phyloP scores from a whole-genome alignment of 805 yeast species.

The Candida sithepensis region DNA sequence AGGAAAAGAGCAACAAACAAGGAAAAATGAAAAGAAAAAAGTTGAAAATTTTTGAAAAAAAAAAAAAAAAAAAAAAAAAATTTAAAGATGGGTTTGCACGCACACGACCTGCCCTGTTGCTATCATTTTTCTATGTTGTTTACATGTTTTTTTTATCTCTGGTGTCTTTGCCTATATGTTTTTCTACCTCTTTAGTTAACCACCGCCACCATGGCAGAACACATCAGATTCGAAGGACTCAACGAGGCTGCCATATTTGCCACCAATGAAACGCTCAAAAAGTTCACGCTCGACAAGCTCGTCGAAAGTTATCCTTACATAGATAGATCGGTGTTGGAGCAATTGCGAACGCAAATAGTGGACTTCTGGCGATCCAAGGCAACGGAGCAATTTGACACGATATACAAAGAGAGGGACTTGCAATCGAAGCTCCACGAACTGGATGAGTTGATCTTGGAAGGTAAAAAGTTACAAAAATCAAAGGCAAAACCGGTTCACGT shows the following conservation, averaged over 20 bases:
- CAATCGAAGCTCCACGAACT: constrained; percentile 41
- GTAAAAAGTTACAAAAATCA: constrained; percentile 14
- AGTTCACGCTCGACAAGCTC: constrained; percentile 41
- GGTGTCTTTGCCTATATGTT: not conserved
- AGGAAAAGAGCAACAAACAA: not conserved
- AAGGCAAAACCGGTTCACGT: constrained; percentile 10
- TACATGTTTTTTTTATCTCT: not conserved
- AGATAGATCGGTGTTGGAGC: constrained; percentile 39
- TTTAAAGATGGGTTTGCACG: not conserved
- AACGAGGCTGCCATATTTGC: constrained; percentile 34
- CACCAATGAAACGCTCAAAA: constrained; percentile 39
- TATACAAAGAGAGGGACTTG: constrained; percentile 43
- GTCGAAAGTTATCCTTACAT: constrained; percentile 43
- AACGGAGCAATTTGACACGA: constrained; percentile 42
- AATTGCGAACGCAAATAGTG: constrained; percentile 42
- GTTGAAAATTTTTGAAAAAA: not conserved
- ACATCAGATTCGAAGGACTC: constrained; percentile 31
- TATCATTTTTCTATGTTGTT: not conserved
- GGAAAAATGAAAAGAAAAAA: not conserved
- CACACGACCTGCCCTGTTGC: not conserved
- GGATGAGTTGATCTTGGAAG: constrained; percentile 44
- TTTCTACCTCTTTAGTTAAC: not conserved
- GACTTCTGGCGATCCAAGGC: constrained; percentile 42
- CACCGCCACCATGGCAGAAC: constrained; percentile 1
- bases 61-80: not conserved